Percentiles rank a stretch among this genome's conserved stretches.
phyloP scores from a whole-genome alignment of 345 rosid species.

The Conringia planisiliqua region DNA sequence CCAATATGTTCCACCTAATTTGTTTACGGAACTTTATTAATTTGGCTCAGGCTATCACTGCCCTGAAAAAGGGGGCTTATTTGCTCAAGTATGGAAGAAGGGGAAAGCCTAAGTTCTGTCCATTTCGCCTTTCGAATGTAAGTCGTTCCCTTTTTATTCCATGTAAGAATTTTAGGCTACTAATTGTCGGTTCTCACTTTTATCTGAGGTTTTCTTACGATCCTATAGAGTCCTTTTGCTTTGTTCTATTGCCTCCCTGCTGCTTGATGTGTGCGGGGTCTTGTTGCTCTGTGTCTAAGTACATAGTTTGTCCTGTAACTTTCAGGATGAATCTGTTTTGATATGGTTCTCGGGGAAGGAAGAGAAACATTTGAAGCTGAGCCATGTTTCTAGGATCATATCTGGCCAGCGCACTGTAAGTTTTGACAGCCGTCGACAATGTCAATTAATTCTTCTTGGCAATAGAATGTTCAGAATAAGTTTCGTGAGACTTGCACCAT shows the following conservation, averaged over 20 bases:
- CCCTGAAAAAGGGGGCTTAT: constrained; percentile 89
- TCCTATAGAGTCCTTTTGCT: neutral
- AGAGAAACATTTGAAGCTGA: constrained; percentile 82
- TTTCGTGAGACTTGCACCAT: neutral
- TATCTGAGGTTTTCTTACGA: neutral
- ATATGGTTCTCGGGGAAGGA: constrained; percentile 97
- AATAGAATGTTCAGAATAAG: neutral
- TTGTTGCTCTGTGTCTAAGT: constrained; percentile 7
- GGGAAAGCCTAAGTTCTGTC: constrained; percentile 98
- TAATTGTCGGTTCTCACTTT: neutral
- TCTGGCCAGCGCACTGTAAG: constrained; percentile 99
- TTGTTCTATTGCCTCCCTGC: constrained; percentile 2
- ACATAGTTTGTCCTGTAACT: constrained; percentile 5
- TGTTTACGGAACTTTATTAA: constrained; percentile 1
- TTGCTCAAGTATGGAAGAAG: constrained; percentile 97
- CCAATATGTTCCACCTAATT: neutral
- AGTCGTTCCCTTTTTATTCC: constrained; percentile 26
- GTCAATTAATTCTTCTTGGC: neutral
- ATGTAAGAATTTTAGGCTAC: neutral
- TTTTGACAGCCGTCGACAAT: constrained; percentile 10
- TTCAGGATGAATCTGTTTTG: constrained; percentile 93
- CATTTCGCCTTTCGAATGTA: constrained; percentile 96
- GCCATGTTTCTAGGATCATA: constrained; percentile 87
- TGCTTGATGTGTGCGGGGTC: neutral
- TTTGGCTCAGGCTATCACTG: constrained; percentile 81